Percentiles rank a stretch among this genome's conserved stretches.
phyloP scores from a whole-genome alignment of 164 flowering plant species.

The Buxus sempervirens region DNA sequence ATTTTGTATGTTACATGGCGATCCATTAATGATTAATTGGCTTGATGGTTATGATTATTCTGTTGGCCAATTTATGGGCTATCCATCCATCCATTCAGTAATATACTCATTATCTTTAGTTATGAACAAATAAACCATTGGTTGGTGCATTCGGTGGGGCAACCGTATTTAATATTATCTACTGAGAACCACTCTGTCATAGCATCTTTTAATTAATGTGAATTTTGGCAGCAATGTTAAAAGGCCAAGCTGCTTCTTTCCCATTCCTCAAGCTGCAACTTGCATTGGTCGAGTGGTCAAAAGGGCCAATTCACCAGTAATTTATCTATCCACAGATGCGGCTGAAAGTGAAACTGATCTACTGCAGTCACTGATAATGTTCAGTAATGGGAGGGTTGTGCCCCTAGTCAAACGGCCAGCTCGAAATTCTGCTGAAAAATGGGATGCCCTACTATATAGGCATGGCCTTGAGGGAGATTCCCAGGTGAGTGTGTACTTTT shows the following conservation, averaged over 20 bases:
- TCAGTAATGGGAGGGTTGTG: slow-evolving; percentile 61
- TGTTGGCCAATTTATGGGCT: neutral
- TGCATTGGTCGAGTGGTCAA: slow-evolving; percentile 76
- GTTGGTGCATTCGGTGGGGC: neutral
- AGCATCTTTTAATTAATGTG: neutral
- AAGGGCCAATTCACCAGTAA: slow-evolving; percentile 74
- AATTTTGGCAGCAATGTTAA: slow-evolving; percentile 72
- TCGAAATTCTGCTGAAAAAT: slow-evolving; percentile 84
- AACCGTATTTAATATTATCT: neutral
- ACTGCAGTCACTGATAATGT: slow-evolving; percentile 61
- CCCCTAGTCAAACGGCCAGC: slow-evolving; percentile 84
- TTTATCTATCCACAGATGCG: slow-evolving; percentile 98
- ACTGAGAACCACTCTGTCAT: neutral
- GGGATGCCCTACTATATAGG: slow-evolving; percentile 91
- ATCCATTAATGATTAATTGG: neutral
- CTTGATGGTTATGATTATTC: neutral
- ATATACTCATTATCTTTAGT: neutral
- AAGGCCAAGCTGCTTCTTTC: slow-evolving; percentile 84
- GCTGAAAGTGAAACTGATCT: slow-evolving; percentile 94
- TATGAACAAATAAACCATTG: neutral
- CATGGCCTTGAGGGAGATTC: slow-evolving; percentile 62
- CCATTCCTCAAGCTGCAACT: slow-evolving; percentile 95
- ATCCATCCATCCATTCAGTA: neutral
- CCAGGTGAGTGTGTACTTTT: slow-evolving; percentile 51
- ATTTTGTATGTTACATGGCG: neutral